These are phyloP conservation scores for Tripidium arundinaceum DNA, from an alignment of 202 grass and related monocot species.

Conservation along the genomic window DNA sequence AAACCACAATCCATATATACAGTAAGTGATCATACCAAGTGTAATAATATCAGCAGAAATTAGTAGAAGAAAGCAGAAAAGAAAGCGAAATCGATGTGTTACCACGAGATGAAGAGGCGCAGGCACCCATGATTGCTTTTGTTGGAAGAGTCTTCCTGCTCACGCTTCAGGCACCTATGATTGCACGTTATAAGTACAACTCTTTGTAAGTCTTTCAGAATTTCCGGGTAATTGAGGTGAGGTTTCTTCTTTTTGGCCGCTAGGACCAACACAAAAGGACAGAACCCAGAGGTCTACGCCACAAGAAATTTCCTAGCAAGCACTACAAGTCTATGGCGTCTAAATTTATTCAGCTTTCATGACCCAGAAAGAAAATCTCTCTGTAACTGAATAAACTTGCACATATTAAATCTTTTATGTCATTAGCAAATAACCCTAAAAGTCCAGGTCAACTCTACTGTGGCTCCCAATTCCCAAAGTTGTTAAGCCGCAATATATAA, in stretches of 20 bases:
- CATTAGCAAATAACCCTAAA: not conserved
- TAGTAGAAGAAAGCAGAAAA: no score
- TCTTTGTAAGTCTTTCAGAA: not conserved
- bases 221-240: conserved; percentile 1
- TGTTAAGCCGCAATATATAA: not conserved
- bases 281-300: not conserved
- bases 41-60: not conserved
- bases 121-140: conserved; percentile 20
- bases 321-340: not conserved
- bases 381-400: not conserved
- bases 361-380: not conserved
- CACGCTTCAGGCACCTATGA: not conserved
- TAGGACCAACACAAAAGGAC: not conserved
- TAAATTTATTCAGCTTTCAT: not conserved
- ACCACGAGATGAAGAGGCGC: not conserved
- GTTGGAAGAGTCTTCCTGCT: not conserved
- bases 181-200: not conserved
- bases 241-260: not conserved
- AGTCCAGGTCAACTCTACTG: not conserved
- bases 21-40: not conserved
- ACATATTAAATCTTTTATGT: not conserved
- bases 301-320: conserved; percentile 2
- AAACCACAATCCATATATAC: not conserved
- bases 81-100: not conserved
- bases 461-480: not conserved